A percentile compares a stretch with the other conserved stretches of the same genome.
Conservation (phyloP, 345 rosid genomes). For the Orychophragmus violaceus region DNA sequence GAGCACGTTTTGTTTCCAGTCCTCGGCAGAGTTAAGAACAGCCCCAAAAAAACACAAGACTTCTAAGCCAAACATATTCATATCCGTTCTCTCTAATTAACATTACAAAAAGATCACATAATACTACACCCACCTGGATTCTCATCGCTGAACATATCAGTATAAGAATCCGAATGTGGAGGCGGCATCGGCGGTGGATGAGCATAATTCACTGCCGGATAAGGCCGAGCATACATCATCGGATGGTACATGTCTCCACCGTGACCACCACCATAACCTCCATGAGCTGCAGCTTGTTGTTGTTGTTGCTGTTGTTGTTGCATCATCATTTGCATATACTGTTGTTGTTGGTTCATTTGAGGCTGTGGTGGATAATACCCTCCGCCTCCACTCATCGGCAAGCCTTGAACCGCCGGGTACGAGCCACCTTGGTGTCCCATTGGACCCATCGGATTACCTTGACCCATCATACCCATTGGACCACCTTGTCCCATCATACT, state of each 20-base stretch:
- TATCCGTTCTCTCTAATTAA: constrained; percentile 4
- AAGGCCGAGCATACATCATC: constrained; percentile 69
- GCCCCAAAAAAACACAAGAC: constrained; percentile 13
- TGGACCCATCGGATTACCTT: too few relatives aligned
- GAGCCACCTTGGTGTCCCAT: constrained; percentile 36
- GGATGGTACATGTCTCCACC: constrained; percentile 75
- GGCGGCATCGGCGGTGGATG: constrained; percentile 51
- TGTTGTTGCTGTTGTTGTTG: constrained; percentile 5
- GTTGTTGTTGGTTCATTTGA: constrained; percentile 51
- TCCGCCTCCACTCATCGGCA: constrained; percentile 57
- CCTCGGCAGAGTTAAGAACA: neutral
- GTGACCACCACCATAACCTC: constrained; percentile 57
- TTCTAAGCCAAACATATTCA: constrained; percentile 16
- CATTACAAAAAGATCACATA: constrained; percentile 50
- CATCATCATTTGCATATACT: constrained; percentile 9
- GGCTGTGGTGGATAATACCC: constrained; percentile 18
- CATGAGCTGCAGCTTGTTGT: constrained; percentile 40
- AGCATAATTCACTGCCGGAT: constrained; percentile 51
- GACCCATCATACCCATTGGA: constrained; percentile 32
- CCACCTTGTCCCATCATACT: constrained; percentile 31
- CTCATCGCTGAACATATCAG: constrained; percentile 32
- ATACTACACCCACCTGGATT: constrained; percentile 63
- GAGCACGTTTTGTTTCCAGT: constrained; percentile 19
- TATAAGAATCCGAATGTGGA: constrained; percentile 45
- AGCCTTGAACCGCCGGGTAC: constrained; percentile 65